Conservation (phyloP, 306 rosid genomes). For the Lathyrus tuberosus region DNA sequence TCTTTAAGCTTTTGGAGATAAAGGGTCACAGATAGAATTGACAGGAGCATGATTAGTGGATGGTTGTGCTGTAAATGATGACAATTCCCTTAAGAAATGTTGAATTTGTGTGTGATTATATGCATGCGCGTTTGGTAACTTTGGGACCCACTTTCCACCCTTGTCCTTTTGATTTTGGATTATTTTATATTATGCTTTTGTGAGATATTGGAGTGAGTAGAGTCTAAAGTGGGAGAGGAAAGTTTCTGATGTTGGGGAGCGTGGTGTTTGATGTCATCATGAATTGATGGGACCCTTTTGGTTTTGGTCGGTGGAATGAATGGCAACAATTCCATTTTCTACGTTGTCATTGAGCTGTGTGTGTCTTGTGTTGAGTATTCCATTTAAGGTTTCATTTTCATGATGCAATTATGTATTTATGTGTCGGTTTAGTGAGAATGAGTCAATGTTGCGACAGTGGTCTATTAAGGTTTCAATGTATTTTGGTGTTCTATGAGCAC, state of each 20-base stretch:
- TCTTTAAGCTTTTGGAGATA: constrained; percentile 56
- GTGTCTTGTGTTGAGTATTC: constrained; percentile 27
- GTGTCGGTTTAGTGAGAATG: constrained; percentile 50
- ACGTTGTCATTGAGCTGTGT: constrained; percentile 45
- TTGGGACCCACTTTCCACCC: constrained; percentile 70
- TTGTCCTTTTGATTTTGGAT: constrained; percentile 45
- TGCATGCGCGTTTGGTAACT: constrained; percentile 83
- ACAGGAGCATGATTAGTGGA: constrained; percentile 63
- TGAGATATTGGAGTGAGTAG: constrained; percentile 43
- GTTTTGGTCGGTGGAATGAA: constrained; percentile 42
- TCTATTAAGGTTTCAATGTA: constrained; percentile 22
- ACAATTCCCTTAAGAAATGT: constrained; percentile 34
- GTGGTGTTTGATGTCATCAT: constrained; percentile 58
- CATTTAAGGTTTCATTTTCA: constrained; percentile 38
- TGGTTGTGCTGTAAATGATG: constrained; percentile 71
- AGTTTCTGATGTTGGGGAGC: constrained; percentile 54
- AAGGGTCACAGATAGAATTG: constrained; percentile 58
- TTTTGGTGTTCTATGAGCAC: not conserved
- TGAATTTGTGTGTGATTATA: constrained; percentile 56
- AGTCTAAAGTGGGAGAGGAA: constrained; percentile 52
- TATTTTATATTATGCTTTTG: constrained; percentile 44
- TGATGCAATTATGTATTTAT: constrained; percentile 39
- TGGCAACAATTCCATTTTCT: constrained; percentile 46
- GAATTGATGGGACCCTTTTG: constrained; percentile 51
- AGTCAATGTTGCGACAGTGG: constrained; percentile 36